Evolutionary conservation across 2,329 filamentous ascomycete genomes (phyloP), one percentile per base, ranked within the genome.

Genomic region (Claviceps citrina): DNA sequence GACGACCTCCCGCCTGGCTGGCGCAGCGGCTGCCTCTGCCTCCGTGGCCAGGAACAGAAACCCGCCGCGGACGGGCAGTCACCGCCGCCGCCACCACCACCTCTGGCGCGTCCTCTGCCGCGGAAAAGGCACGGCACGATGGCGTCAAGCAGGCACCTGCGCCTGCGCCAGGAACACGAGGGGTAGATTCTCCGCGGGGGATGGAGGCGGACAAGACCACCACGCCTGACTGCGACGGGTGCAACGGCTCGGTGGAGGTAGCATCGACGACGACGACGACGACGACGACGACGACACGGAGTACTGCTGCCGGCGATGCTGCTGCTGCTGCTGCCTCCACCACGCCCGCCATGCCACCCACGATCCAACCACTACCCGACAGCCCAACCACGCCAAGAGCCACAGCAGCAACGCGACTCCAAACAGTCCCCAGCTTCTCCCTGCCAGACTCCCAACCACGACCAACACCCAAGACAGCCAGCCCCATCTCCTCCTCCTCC

Each of bases 351-450:
- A 18, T 22, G 46, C 43, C 40, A 45, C 53, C 43, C 33, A 49
- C 33, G 47, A 53, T 24, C 22, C 22, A 8, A 24, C 22, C 5
- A 5, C 22, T 5, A 27, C 50, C 55, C 26, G 56, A 58, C 5
- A 57, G 64, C 35, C 66, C 71, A 41, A 65, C 65, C 0, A 75
- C 72, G 0, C 71, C 73, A 8, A 74, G 68, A 49, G 68, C 71
- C 35, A 45, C 51, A 1, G 42, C 56, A 15, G 38, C 44, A 24
- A 41, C 38, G 5, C 48, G 49, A 12, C 43, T 49, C 22, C 47
- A 50, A 9, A 35, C 53, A 9, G 57, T 73, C 2, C 69, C 70
- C 2, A 63, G 57, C 20, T 62, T 75, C 43, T 61, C 64, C 6
- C 64, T 72, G 26, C 49, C 42, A 44, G 43, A 25, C 38, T 47